Base-by-base conservation (phyloP, 1,284 basidiomycete genomes). In the Austroboletus niveus region DNA sequence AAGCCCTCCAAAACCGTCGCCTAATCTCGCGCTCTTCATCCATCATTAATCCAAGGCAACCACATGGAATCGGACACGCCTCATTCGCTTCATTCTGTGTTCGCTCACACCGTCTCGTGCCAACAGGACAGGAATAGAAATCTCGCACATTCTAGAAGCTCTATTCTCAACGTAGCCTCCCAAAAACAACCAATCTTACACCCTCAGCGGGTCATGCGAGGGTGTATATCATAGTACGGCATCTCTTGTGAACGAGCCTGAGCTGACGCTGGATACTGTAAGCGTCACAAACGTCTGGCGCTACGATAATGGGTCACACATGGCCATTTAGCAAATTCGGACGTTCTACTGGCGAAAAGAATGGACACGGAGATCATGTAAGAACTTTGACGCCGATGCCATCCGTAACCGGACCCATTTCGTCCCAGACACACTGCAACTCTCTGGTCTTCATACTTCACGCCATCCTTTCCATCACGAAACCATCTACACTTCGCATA, bases 71-170 rank as follows among this genome's bases (percentile, higher is more conserved):
- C 70, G n/a, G 79, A 81, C 50, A 69, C n/a, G n/a, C 73, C 76
- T 45, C 72, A 78, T 50, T 87, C 79, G 11, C 69, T 84, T 49
- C 81, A 83, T 17, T 81, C 78, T 45, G 73, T 87, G 8, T 70
- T 84, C 39, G 81, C 76, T 47, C 75, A 80, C 14, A n/a, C n/a
- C n/a, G n/a, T n/a, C n/a, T n/a, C n/a, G n/a, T 52, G 58, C 7
- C 47, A 51, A 1, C 57, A 55, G 40, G 62, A 60, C 8, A 62
- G 63, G 35, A 66, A 69, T 30, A 57, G 57, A 0, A 60, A 58
- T 32, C 50, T 59, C 31, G 57, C 54, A 20, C 56, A 47, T 29
- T 63, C 58, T 27, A 63, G 57, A 5, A 43, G 70, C 8, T 81
- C 80, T 0, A 69, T 79, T 20, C 70, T 75, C 31, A 79, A 78